Evolutionary conservation across 2,329 filamentous ascomycete genomes (phyloP).

Genomic region (Penicillium sp.): DNA sequence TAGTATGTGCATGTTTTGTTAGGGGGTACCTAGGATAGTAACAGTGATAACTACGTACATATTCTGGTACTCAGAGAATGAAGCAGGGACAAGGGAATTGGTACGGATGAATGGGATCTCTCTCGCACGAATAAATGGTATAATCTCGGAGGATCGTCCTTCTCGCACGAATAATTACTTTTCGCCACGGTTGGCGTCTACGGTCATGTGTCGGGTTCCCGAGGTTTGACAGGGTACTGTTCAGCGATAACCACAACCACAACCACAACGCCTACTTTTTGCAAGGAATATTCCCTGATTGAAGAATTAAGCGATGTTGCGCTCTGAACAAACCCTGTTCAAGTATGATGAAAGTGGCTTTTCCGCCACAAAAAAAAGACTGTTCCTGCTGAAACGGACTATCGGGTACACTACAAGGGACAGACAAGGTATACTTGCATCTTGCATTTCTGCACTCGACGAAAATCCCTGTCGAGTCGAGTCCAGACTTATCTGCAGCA

Average conservation of each 20-base stretch:
- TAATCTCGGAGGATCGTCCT: background rate
- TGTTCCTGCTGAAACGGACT: background rate
- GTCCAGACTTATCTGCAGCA: background rate
- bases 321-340: background rate
- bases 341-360: conserved; percentile 2
- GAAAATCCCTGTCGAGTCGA: conserved; percentile 1
- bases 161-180: background rate
- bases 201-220: background rate
- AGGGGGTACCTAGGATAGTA: background rate
- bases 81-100: background rate
- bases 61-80: background rate
- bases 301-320: background rate
- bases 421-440: background rate
- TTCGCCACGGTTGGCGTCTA: background rate
- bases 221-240: background rate
- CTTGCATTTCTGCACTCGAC: background rate
- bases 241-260: background rate
- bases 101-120: background rate
- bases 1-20: background rate
- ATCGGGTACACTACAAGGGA: background rate
- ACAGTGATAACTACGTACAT: too few species aligned
- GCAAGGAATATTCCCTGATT: background rate
- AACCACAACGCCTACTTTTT: background rate
- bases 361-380: background rate
- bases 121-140: background rate